A percentile compares a stretch with the other conserved stretches of the same genome.
Conservation (phyloP, 225 moss, liverwort and hornwort species). For the Sphagnum tenellum region DNA sequence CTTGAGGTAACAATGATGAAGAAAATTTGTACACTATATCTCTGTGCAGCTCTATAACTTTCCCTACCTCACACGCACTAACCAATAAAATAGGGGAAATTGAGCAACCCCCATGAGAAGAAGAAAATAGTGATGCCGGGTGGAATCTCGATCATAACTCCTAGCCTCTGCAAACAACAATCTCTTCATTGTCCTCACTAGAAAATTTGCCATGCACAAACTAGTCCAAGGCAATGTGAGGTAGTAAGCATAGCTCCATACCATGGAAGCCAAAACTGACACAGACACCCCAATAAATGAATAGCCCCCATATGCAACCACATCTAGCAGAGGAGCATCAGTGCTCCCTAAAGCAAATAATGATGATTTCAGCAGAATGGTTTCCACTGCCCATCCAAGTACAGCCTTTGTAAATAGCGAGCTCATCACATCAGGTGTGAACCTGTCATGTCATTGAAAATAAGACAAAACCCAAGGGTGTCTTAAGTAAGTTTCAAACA, state of each 20-base stretch:
- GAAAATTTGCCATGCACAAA: slow-evolving; percentile 78
- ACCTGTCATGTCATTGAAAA: slow-evolving; percentile 29
- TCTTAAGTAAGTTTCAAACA: no score
- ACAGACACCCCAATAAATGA: slow-evolving; percentile 68
- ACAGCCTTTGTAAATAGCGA: slow-evolving; percentile 72
- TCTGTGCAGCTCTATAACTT: no score
- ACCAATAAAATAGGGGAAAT: slow-evolving; percentile 81
- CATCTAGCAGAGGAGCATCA: slow-evolving; percentile 58
- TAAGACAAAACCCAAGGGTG: no score
- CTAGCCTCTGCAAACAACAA: slow-evolving; percentile 83
- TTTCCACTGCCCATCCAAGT: slow-evolving; percentile 68
- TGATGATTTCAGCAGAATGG: slow-evolving; percentile 55
- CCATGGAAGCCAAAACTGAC: slow-evolving; percentile 45
- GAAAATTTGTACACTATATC: no score
- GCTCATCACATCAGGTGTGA: slow-evolving; percentile 74
- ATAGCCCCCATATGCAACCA: slow-evolving; percentile 87
- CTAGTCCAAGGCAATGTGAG: slow-evolving; percentile 60
- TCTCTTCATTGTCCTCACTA: slow-evolving; percentile 94
- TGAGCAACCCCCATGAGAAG: slow-evolving; percentile 78
- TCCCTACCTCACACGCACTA: slow-evolving; percentile 27
- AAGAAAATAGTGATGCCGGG: slow-evolving; percentile 79
- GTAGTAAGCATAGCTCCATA: slow-evolving; percentile 68
- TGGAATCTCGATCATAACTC: slow-evolving; percentile 92
- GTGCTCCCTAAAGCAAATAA: slow-evolving; percentile 19
- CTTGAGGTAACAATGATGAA: no score